Percentiles rank a stretch among this genome's conserved stretches.
Evolutionary conservation across 1,284 basidiomycete genomes (phyloP).

Genomic region (Papiliotrema nemorosa): DNA sequence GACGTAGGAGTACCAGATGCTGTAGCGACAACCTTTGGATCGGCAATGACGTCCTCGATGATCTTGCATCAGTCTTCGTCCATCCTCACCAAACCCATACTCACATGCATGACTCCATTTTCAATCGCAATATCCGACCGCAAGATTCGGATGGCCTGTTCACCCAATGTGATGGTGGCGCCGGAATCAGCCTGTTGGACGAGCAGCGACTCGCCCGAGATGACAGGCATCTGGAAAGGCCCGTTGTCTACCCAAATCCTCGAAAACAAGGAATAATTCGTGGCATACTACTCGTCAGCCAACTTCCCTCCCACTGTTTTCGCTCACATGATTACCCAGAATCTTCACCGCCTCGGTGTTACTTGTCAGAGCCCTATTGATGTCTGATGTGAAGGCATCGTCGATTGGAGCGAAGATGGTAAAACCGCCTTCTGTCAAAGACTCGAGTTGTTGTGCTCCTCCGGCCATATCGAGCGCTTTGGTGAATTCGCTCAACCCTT

Average conservation of each 20-base stretch:
- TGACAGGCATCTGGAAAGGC: slow-evolving; percentile 22
- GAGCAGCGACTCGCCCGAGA: slow-evolving; percentile 24
- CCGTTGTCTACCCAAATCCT: slow-evolving; percentile 14
- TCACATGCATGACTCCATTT: slow-evolving; percentile 44
- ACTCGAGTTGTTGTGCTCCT: slow-evolving; percentile 16
- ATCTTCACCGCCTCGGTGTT: slow-evolving; percentile 7
- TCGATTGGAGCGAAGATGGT: slow-evolving; percentile 45
- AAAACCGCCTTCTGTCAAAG: slow-evolving; percentile 27
- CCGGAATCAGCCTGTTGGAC: slow-evolving; percentile 23
- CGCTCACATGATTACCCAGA: slow-evolving; percentile 30
- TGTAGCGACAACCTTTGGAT: not conserved
- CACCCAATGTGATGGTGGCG: slow-evolving; percentile 20
- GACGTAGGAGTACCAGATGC: too few species aligned
- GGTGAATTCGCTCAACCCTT: slow-evolving; percentile 25
- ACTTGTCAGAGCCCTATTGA: slow-evolving; percentile 8
- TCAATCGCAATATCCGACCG: slow-evolving; percentile 34
- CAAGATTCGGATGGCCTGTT: slow-evolving; percentile 25
- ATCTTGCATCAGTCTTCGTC: slow-evolving; percentile 11
- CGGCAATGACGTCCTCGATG: slow-evolving; percentile 21
- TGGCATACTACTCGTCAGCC: slow-evolving; percentile 29
- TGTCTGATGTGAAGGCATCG: slow-evolving; percentile 23
- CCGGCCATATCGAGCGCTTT: slow-evolving; percentile 17
- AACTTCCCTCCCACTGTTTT: not conserved
- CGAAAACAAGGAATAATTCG: slow-evolving; percentile 34
- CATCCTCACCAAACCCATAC: slow-evolving; percentile 7